Evolutionary conservation across 2,329 filamentous ascomycete genomes (phyloP), one percentile per base, ranked within the genome.

Genomic region (Metarhizium sp.): DNA sequence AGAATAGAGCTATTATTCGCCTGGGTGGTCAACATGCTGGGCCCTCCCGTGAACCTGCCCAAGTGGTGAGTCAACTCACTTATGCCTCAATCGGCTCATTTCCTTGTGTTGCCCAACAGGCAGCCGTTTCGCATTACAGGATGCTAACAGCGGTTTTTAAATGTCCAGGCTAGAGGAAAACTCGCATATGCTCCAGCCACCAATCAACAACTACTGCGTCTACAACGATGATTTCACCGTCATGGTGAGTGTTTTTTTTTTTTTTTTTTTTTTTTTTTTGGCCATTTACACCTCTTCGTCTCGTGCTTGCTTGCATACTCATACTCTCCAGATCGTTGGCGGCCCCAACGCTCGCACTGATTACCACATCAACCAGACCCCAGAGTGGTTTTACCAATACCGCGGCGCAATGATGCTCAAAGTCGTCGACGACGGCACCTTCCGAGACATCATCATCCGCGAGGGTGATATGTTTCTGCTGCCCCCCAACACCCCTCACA

Each of bases 371-470:
- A 97, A 97, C 78, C 78, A 85, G 64, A 97, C 92, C 0, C 85
- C 94, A 13, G 94, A 97, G 72, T 97, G 92, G 86, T 99, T 97
- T 83, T 97, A 94, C 79, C 92, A 97, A 73, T 85, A 96, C 80
- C 85, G 86, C 65, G 94, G 94, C 61, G 85, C 87, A 61, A 96
- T 97, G 92, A 78, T 94, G 56, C 86, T 99, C 63, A 95, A 95
- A 69, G 88, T 94, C 16, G 88, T 96, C 60, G 90, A 96, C 56
- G 70, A 78, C 69, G 51, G 52, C 57, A 58, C 74, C 50, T 95
- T 95, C 73, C 81, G 84, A 61, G 92, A 97, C 72, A 83, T 97
- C 60, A 79, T 91, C 67, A 96, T 97, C 74, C 81, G 86, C 65
- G 90, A 97, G 74, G 92, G 92, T 60, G 91, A 94, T 62, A 88